Conservation (phyloP, 139 green algal species). For the Tetradesmus obliquus region DNA sequence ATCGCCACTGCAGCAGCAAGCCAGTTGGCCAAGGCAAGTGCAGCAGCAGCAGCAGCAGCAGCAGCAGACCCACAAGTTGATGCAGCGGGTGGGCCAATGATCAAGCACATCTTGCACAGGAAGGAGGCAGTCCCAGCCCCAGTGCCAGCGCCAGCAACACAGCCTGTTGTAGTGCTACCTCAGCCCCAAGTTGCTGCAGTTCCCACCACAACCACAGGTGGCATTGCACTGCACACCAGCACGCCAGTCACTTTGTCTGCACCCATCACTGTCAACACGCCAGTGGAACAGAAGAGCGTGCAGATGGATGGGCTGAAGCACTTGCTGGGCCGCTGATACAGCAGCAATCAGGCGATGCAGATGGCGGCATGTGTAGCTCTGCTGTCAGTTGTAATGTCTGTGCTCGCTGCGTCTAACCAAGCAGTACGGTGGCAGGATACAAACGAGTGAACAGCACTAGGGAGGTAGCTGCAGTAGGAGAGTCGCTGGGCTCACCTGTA, state of each 20-base stretch:
- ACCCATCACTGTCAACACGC: slow-evolving; percentile 1
- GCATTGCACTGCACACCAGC: neutral
- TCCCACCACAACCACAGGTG: neutral
- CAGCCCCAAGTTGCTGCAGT: neutral
- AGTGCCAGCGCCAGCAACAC: neutral
- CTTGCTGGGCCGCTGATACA: neutral
- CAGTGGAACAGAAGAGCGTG: slow-evolving; percentile 5
- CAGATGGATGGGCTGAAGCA: neutral
- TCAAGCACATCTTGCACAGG: neutral
- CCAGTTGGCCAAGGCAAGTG: neutral
- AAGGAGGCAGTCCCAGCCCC: neutral
- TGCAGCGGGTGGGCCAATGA: neutral
- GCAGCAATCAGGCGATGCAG: neutral
- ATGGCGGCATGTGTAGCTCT: too few species aligned
- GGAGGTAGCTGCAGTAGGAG: too few species aligned
- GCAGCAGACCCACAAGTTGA: neutral
- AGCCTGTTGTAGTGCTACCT: neutral
- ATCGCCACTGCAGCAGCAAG: neutral
- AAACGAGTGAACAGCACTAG: too few species aligned
- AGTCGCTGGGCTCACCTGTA: too few species aligned
- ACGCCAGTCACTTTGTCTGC: neutral
- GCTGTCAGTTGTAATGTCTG: too few species aligned
- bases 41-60: slow-evolving; percentile 25
- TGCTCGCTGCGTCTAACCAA: too few species aligned
- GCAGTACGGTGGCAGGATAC: too few species aligned